These are phyloP conservation scores for Oropetium thomaeum DNA, from an alignment of 176 grass and related monocot species.

Conservation along the genomic window DNA sequence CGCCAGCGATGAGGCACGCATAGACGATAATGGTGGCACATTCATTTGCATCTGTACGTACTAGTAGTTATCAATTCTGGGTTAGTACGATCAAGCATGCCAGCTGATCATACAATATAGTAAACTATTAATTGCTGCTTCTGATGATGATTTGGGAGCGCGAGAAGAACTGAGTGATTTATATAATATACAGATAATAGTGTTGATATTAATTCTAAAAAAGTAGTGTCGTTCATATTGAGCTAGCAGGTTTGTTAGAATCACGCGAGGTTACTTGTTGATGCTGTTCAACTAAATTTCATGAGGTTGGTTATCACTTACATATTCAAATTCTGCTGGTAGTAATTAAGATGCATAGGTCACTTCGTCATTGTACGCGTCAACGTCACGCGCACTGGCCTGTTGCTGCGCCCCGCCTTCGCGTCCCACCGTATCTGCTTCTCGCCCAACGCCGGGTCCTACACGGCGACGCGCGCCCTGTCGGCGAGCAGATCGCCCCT, in stretches of 20 bases:
- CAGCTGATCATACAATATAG: too few species aligned
- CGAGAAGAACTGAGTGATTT: background rate
- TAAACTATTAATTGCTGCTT: background rate
- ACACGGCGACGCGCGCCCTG: slow-evolving; percentile 39
- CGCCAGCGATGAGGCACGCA: slow-evolving; percentile 56
- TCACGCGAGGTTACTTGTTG: background rate
- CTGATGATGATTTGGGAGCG: background rate
- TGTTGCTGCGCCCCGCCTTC: slow-evolving; percentile 10
- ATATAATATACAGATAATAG: background rate
- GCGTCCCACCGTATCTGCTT: slow-evolving; percentile 45
- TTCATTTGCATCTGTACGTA: too few species aligned
- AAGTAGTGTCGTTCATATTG: too few species aligned
- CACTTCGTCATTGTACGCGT: slow-evolving; percentile 53
- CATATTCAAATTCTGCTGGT: background rate
- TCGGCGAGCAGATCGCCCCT: slow-evolving; percentile 42
- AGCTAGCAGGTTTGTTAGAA: slow-evolving; percentile 15
- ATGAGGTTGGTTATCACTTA: too few species aligned
- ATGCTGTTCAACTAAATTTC: too few species aligned
- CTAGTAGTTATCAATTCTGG: background rate
- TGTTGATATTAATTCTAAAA: too few species aligned
- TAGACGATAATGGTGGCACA: too few species aligned
- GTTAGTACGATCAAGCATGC: background rate
- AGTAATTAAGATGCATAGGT: slow-evolving; percentile 25
- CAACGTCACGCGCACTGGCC: slow-evolving; percentile 42
- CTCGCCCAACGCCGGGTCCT: slow-evolving; percentile 49